Percentiles rank a stretch among this genome's conserved stretches.
Conservation (phyloP, 139 green algal genomes). For the Chlorella sp. region DNA sequence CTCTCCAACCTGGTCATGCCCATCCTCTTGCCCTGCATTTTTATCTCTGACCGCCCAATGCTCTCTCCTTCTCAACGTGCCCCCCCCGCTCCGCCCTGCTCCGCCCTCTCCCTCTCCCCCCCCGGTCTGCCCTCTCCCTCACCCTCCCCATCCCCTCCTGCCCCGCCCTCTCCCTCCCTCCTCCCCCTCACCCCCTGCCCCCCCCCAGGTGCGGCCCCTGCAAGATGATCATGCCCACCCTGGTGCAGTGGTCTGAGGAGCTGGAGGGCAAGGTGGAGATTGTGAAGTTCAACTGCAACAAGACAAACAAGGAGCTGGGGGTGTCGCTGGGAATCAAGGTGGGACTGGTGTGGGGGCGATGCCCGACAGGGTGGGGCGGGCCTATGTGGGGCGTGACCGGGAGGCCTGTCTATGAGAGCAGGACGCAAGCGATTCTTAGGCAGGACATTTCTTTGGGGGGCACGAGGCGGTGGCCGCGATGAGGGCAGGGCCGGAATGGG, state of each 20-base stretch:
- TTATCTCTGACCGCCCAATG: too few relatives aligned
- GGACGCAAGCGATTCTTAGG: too few relatives aligned
- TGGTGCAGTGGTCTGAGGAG: conserved; percentile 66
- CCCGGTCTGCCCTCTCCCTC: too few relatives aligned
- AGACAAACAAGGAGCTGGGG: conserved; percentile 78
- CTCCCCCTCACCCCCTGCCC: background rate
- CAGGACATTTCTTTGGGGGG: too few relatives aligned
- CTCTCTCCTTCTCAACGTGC: too few relatives aligned
- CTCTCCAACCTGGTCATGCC: too few relatives aligned
- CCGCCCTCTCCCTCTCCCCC: too few relatives aligned
- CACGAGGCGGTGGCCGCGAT: too few relatives aligned
- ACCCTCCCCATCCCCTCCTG: background rate
- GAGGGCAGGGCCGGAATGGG: too few relatives aligned
- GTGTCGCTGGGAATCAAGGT: conserved; percentile 49
- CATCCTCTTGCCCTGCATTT: too few relatives aligned
- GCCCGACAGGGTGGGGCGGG: background rate
- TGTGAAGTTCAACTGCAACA: conserved; percentile 87
- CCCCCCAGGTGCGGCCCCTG: conserved; percentile 74
- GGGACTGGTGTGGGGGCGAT: background rate
- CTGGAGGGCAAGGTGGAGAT: conserved; percentile 48
- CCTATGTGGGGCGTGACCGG: background rate
- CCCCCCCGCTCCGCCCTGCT: too few relatives aligned
- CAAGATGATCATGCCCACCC: conserved; percentile 84
- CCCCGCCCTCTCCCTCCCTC: background rate
- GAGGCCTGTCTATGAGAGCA: too few relatives aligned